These are phyloP conservation scores for Tetrapisispora arboricola DNA, from an alignment of 805 yeast species.

Conservation along the genomic window DNA sequence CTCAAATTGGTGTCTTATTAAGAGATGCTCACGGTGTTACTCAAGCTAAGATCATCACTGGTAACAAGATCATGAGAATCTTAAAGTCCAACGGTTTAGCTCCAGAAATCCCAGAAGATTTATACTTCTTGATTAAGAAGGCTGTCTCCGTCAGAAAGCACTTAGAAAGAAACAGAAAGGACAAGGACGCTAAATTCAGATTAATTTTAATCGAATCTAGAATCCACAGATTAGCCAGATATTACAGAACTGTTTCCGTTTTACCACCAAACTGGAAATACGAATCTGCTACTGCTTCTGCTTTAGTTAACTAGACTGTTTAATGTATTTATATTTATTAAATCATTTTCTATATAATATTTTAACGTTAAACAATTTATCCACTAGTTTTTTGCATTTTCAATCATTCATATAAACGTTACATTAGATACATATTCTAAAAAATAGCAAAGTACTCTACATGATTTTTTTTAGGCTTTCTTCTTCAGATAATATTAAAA, in stretches of 20 bases:
- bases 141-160: conserved; percentile 99
- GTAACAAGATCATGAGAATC: conserved; percentile 99
- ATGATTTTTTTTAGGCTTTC: no score
- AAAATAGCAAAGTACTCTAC: no score
- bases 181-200: conserved; percentile 99
- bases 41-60: conserved; percentile 94
- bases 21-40: conserved; percentile 99
- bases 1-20: conserved; percentile 97
- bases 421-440: no score
- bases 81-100: conserved; percentile 99
- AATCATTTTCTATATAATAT: conserved; percentile 6
- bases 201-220: conserved; percentile 99
- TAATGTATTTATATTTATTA: conserved; percentile 5
- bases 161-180: conserved; percentile 99
- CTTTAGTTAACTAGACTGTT: conserved; percentile 85
- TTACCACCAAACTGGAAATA: conserved; percentile 99
- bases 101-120: conserved; percentile 99
- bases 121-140: conserved; percentile 97
- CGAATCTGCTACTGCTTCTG: conserved; percentile 99
- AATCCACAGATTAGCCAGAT: conserved; percentile 99
- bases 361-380: conserved; percentile 1
- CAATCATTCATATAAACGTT: neutral
- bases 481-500: no score
- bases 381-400: neutral
- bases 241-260: conserved; percentile 99